phyloP scores from a whole-genome alignment of 768 basidiomycete species.

The Glaciozyma martinii region DNA sequence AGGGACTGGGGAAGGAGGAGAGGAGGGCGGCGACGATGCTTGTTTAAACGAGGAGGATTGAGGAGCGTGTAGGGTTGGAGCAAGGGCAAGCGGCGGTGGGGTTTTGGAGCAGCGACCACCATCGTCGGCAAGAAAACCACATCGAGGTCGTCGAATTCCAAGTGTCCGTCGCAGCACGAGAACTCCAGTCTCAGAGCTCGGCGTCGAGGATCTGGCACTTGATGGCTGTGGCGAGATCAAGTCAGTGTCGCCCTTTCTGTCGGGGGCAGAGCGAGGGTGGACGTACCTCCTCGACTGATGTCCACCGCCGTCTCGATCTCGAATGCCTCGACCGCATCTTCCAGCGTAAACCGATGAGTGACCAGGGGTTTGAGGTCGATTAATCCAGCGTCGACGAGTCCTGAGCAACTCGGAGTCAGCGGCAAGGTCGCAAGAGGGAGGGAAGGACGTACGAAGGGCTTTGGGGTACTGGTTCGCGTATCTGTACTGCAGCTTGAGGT shows the following conservation, averaged over 20 bases:
- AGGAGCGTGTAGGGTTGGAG: no score
- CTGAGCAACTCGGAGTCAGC: neutral
- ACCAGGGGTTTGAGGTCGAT: slow-evolving; percentile 41
- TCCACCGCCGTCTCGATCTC: slow-evolving; percentile 37
- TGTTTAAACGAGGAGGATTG: no score
- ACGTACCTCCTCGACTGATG: slow-evolving; percentile 2
- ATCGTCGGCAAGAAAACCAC: no score
- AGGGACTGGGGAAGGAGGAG: neutral
- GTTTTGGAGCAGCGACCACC: no score
- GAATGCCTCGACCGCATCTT: slow-evolving; percentile 42
- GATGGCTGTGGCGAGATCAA: slow-evolving; percentile 3
- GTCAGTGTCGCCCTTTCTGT: no score
- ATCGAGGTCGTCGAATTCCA: no score
- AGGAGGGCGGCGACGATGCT: neutral
- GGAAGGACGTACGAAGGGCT: slow-evolving; percentile 36
- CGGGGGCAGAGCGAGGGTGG: neutral
- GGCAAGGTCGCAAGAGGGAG: no score
- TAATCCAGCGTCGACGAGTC: slow-evolving; percentile 25
- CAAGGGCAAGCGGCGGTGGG: no score
- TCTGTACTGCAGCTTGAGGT: slow-evolving; percentile 43
- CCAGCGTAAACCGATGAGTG: slow-evolving; percentile 42
- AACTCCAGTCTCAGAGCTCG: neutral
- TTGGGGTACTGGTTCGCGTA: slow-evolving; percentile 44
- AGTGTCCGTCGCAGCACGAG: no score
- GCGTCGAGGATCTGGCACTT: slow-evolving; percentile 14